Evolutionary conservation across 2,329 filamentous ascomycete species (phyloP), one percentile per base, ranked within the genome.

Genomic region (Massarina eburnea): DNA sequence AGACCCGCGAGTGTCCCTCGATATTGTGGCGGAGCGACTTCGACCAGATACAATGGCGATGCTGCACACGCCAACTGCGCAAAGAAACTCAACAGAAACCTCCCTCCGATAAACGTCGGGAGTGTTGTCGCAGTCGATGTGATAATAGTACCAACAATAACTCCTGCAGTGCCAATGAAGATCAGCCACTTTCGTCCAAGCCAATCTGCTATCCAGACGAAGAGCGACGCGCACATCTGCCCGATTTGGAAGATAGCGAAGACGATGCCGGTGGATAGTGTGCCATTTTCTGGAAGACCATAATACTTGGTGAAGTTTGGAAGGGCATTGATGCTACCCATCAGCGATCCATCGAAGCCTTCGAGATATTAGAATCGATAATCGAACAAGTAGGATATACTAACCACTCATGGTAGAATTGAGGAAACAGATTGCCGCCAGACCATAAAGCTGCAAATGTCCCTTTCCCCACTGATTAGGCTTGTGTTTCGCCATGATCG

Each of bases 291-390:
- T 12, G 69, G 56, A 9, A 73, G 56, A 17, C 58, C 57, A 41
- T 73, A 76, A 46, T 75, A 75, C 4, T 55, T 39, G 1, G 67
- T 73, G 42, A 72, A 76, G 40, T 72, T 71, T 1, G 68, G 68
- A 17, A 76, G 55, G 10, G 70, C 71, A 51, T 76, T 76, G 36
- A 77, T 71, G 8, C 70, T 73, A 9, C 71, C 70, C 71, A 76
- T 72, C 2, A 76, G 54, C 1, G 70, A 71, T 22, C 70, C 66
- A 33, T 75, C 73, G 27, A 71, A 75, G 2, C 72, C 71, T 73
- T 37, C 22, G 40, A 27, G 8, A 12, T n/a, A 17, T 38, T 15
- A 38, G 17, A 4, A n/a, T 30, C 12, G 27, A 30, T 14, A 8
- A 30, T 30, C 27, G 12, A 14, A 14, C 6, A 30, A 7, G 27